Base-by-base conservation (phyloP, 345 rosid genomes). In the Aquilaria yunnanensis region DNA sequence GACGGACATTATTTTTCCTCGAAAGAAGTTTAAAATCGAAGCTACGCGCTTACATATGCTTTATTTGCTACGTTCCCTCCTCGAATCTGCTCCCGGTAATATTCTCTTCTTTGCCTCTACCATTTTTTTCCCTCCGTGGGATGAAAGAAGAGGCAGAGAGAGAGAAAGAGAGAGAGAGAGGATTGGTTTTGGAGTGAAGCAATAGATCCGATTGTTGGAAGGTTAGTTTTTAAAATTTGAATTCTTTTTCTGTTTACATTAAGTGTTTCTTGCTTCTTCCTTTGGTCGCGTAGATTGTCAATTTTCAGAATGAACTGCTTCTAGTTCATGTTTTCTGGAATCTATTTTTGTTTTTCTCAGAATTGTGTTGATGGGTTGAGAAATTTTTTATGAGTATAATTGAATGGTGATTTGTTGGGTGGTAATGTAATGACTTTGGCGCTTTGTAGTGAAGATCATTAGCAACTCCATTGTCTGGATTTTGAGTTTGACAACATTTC, bases 141-240 rank as follows among this genome's bases (percentile, higher is more conserved):
- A 37, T 5, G 43, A 37, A 37, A 5, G 43, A 8, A 37, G 43
- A 5, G 43, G 6, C 43, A 37, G 43, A 5, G 43, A 37, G 7
- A 37, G n/a, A 32, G 7, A 37, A 9, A 32, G 9, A 23, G 13
- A 43, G n/a, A 41, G 23, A 37, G 46, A 11, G 51, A 12, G 13
- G 33, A 6, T 63, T 53, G 54, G 14, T 29, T 29, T 54, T 46
- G 53, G 32, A 45, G 55, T 16, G 53, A 34, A 45, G 55, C 14
- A 6, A 14, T 37, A 54, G 67, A 55, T 64, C 67, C 32, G 67
- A 54, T 54, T 14, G 32, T 14, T 54, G 10, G 12, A 64, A 11
- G 67, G 60, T 64, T 45, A 46, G 67, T 54, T 30, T 54, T 32
- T 9, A 31, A 37, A 12, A 8, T 63, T 63, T 37, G 53, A 9